Conservation (phyloP, 164 flowering plant genomes). For the Sedum album region DNA sequence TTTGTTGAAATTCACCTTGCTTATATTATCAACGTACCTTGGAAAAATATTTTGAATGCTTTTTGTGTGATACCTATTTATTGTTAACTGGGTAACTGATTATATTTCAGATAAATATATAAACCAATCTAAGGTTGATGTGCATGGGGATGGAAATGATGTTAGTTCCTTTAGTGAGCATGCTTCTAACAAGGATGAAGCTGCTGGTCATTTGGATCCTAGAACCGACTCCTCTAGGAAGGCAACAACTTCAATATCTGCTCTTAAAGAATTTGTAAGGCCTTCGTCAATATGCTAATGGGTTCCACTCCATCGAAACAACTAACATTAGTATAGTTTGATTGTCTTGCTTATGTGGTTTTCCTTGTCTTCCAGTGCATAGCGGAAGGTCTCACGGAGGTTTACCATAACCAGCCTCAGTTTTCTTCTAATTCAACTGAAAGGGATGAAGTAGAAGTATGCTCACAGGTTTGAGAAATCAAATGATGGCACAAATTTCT, state of each 20-base stretch:
- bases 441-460: constrained; percentile 35
- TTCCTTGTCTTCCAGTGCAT: constrained; percentile 41
- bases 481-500: not conserved
- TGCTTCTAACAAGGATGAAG: constrained; percentile 39
- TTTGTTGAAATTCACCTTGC: not conserved
- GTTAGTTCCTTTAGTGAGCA: constrained; percentile 37
- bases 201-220: constrained; percentile 31
- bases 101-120: constrained; percentile 59
- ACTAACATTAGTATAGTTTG: no score
- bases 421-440: constrained; percentile 26
- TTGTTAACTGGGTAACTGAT: not conserved
- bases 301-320: constrained; percentile 1
- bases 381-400: constrained; percentile 56
- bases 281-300: not conserved
- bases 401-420: constrained; percentile 45
- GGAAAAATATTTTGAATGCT: not conserved
- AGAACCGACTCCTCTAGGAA: constrained; percentile 14
- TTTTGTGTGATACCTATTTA: not conserved
- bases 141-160: constrained; percentile 45
- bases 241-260: constrained; percentile 36
- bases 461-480: constrained; percentile 53
- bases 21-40: no score
- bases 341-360: not conserved
- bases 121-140: constrained; percentile 37
- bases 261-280: constrained; percentile 51